Conservation (phyloP, 129 eudicot genomes). For the Flaveria trinervia region DNA sequence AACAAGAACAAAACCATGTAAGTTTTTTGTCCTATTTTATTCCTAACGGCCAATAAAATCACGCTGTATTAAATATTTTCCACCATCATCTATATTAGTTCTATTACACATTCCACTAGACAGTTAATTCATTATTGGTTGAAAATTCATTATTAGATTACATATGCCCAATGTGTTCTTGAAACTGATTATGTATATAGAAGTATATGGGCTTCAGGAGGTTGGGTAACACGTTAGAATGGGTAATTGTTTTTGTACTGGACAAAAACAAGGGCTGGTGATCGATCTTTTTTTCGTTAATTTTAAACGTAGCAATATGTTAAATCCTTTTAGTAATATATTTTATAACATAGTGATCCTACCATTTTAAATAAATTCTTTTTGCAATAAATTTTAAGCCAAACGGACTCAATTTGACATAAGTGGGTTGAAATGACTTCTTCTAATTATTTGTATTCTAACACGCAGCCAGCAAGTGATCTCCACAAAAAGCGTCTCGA, state of each 20-base stretch:
- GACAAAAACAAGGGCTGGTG: background rate
- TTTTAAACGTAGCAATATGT: background rate
- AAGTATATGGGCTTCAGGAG: background rate
- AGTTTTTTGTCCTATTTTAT: constrained; percentile 27
- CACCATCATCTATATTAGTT: background rate
- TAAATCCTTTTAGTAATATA: background rate
- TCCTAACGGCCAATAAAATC: background rate
- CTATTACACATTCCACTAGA: background rate
- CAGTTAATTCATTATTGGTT: background rate
- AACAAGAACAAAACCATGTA: constrained; percentile 60
- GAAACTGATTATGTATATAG: background rate
- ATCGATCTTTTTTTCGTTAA: background rate
- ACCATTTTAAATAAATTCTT: background rate
- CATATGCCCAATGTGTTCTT: background rate
- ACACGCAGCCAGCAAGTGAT: constrained; percentile 69
- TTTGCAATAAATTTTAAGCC: background rate
- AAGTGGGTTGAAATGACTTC: background rate
- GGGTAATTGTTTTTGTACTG: background rate
- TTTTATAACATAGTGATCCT: background rate
- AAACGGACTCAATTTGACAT: background rate
- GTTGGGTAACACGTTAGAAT: background rate
- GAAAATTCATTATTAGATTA: background rate
- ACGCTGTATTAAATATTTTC: background rate
- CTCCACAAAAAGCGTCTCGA: constrained; percentile 77
- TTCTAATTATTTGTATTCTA: background rate